A percentile compares a stretch with the other conserved stretches of the same genome.
Conservation (phyloP, 352 stramenopile genomes). For the Phytophthora tentaculata region DNA sequence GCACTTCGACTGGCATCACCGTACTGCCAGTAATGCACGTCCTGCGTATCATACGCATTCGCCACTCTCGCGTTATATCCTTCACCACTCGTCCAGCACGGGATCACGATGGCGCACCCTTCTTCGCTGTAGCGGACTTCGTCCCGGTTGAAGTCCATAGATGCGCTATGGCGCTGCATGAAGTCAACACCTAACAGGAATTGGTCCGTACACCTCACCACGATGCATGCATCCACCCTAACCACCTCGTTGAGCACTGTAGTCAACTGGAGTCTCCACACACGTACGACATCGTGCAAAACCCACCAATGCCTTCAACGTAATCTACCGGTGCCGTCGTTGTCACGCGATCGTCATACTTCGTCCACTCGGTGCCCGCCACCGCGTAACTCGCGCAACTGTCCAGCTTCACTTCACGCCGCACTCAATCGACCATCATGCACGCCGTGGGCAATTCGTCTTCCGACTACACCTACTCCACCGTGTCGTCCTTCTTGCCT, state of each 20-base stretch:
- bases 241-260: background rate
- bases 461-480: background rate
- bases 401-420: background rate
- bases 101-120: background rate
- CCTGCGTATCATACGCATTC: too few relatives aligned
- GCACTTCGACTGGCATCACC: too few relatives aligned
- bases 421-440: background rate
- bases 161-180: too few relatives aligned
- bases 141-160: too few relatives aligned
- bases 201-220: background rate
- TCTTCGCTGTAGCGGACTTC: background rate
- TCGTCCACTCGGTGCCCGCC: background rate
- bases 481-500: background rate
- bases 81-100: background rate
- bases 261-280: background rate
- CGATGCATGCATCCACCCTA: background rate
- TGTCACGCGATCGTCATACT: background rate
- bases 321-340: constrained; percentile 2
- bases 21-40: too few relatives aligned
- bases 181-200: too few relatives aligned
- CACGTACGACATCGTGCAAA: background rate
- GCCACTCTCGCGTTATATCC: background rate
- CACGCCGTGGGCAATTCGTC: background rate
- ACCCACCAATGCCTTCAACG: constrained; percentile 1
- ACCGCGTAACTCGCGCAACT: background rate